These are phyloP conservation scores for Bifiguratus adelaidae DNA, from an alignment of 192 early-diverging fungal species.

Conservation along the genomic window DNA sequence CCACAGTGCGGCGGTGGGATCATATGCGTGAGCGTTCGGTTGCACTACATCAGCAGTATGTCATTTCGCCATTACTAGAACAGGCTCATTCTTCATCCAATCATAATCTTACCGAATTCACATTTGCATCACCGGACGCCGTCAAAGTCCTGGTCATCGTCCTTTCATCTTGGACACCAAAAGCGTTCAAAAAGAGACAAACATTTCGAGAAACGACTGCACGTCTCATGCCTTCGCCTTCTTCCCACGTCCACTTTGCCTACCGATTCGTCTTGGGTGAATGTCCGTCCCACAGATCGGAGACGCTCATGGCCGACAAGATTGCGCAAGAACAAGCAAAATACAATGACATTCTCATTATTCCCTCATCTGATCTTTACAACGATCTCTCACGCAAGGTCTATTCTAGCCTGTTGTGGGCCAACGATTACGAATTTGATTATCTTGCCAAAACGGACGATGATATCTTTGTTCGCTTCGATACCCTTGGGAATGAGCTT, in stretches of 20 bases:
- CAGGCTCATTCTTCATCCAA: too few relatives aligned
- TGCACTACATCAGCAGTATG: slow-evolving; percentile 10
- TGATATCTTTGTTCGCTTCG: slow-evolving; percentile 50
- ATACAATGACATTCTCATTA: slow-evolving; percentile 36
- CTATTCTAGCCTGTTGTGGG: slow-evolving; percentile 41
- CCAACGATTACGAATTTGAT: slow-evolving; percentile 39
- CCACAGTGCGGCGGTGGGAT: slow-evolving; percentile 30
- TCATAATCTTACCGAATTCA: slow-evolving; percentile 15
- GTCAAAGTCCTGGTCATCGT: slow-evolving; percentile 41
- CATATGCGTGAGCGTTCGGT: slow-evolving; percentile 18
- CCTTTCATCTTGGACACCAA: slow-evolving; percentile 45
- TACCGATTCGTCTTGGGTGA: slow-evolving; percentile 43
- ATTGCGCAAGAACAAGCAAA: slow-evolving; percentile 29
- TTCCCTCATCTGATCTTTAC: slow-evolving; percentile 40
- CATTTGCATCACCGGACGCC: too few relatives aligned
- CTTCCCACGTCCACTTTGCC: slow-evolving; percentile 24
- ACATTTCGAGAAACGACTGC: slow-evolving; percentile 33
- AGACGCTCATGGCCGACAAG: slow-evolving; percentile 26
- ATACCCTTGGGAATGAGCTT: slow-evolving; percentile 36
- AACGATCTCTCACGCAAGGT: slow-evolving; percentile 43
- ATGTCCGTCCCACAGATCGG: slow-evolving; percentile 23
- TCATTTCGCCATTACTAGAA: slow-evolving; percentile 18
- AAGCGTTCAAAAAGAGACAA: slow-evolving; percentile 32
- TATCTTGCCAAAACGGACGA: slow-evolving; percentile 48
- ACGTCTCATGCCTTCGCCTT: slow-evolving; percentile 27